A percentile compares a stretch with the other conserved stretches of the same genome.
These are phyloP conservation scores for Trichoderma breve DNA, from an alignment of 2,329 filamentous ascomycete genomes.

Conservation along the genomic window DNA sequence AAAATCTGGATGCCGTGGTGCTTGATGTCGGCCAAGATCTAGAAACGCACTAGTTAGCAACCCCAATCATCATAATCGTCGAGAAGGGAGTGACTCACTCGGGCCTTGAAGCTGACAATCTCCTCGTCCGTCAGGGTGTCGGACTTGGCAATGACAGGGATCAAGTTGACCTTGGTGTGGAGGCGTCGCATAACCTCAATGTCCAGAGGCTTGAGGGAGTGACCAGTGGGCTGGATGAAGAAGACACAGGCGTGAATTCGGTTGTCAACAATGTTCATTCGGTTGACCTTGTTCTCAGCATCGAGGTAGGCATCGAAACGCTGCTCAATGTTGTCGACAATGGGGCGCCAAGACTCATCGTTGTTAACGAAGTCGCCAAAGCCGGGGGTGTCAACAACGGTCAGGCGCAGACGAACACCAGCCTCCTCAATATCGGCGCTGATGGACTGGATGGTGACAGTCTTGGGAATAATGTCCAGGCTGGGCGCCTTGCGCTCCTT, in stretches of 20 bases:
- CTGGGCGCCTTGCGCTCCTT: constrained; percentile 98
- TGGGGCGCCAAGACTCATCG: constrained; percentile 98
- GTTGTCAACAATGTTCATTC: constrained; percentile 99
- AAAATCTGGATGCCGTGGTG: constrained; percentile 99
- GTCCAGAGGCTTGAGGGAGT: constrained; percentile 96
- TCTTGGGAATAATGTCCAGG: constrained; percentile 98
- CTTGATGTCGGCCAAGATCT: constrained; percentile 97
- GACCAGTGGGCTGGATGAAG: constrained; percentile 98
- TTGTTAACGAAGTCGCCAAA: constrained; percentile 99
- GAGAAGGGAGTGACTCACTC: constrained; percentile 63
- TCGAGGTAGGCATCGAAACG: constrained; percentile 97
- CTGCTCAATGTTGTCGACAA: constrained; percentile 99
- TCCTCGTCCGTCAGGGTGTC: constrained; percentile 98
- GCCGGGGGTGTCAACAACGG: constrained; percentile 94
- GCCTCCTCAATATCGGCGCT: constrained; percentile 98
- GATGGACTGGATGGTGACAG: constrained; percentile 89
- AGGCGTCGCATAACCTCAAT: constrained; percentile 99
- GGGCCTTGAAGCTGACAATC: constrained; percentile 88
- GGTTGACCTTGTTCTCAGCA: constrained; percentile 99
- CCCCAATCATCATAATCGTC: neutral
- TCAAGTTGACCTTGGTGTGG: constrained; percentile 99
- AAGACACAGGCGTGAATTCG: constrained; percentile 98
- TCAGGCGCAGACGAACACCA: constrained; percentile 90
- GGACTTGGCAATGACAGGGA: constrained; percentile 97
- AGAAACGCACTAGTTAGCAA: neutral